Base-by-base conservation (phyloP, 129 eudicot genomes). In the Gnaphalium uliginosum region DNA sequence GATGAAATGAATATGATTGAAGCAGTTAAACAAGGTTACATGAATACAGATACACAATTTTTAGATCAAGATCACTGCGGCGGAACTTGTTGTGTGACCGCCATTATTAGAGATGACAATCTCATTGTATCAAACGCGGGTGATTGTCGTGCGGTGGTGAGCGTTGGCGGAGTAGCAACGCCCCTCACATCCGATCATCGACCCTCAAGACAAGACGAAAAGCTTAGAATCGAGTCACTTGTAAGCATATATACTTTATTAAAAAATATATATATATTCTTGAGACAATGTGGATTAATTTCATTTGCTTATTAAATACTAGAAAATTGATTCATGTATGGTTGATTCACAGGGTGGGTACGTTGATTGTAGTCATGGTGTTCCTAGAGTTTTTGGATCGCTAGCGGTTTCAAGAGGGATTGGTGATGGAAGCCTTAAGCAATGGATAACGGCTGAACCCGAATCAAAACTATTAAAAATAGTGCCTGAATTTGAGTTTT, bases 381-480 rank as follows among this genome's bases (percentile, higher is more conserved):
- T 87, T 37, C 80, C 90, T 83, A 85, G 99, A 81, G 87, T 95
- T 39, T 83, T 84, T 29, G 99, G 97, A 67, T 85, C 97, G 18
- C 76, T 95, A 14, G 99, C 94, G 7, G 96, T 95, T 24, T 91
- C 99, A 0, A 87, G 99, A 81, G 90, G 87, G 56, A 89, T 95
- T 22, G 99, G 99, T 0, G 99, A 91, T 69, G 77, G 78, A 18
- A 73, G 89, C 74, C 92, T 95, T 37, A 95, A 95, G 68, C 88
- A 89, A 73, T 95, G 99, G 99, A 87, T 91, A 21, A 86, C 70
- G 4, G 90, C 99, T 0, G 99, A 91, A 68, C 99, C 99, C 1
- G 97, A 91, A 67, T 83, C 96, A 1, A 78, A 76, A 56, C 7
- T 84, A 21, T 39, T 86, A 35, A 79, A 76, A 26, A 91, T 91